Evolutionary conservation across 2,329 filamentous ascomycete genomes (phyloP), one percentile per base, ranked within the genome.

Genomic region (Didymella segeticola): DNA sequence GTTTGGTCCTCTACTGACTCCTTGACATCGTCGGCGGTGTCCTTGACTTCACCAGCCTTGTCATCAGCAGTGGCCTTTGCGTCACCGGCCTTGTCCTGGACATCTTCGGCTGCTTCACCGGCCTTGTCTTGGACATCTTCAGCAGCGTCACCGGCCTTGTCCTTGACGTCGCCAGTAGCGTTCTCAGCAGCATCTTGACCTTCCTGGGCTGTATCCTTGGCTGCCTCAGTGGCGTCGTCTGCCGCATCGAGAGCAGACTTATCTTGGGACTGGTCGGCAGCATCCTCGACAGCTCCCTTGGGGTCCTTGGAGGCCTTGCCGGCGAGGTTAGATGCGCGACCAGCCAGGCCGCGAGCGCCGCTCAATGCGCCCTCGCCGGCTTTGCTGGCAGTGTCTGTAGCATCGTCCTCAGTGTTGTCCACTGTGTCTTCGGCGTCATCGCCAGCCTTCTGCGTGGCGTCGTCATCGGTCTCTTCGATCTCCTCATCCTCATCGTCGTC

Each of bases 331-430:
- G 74, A 75, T 29, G 78, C 79, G 62, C 78, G 77, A 56, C 75
- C 77, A 60, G 79, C 77, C 19, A 80, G 74, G 50, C 77, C 77
- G 43, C 78, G 75, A 31, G 78, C 78, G 53, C 76, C 76, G 54
- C 73, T 76, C 59, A 79, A 55, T 14, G 78, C 70, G 48, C 77
- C 75, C 38, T 74, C 69, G 41, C 68, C 70, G 23, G 67, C 57
- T 57, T 74, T 60, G 60, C 76, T 65, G 41, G 69, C 67, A 42
- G 60, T 66, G 17, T 74, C 72, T 20, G 71, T 68, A 17, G 72
- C 69, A 19, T 75, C 67, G 53, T 80, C 79, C 25, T 75, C 74
- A 6, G 64, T 67, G 56, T 78, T 76, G 20, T 74, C 72, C 36
- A 69, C 67, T 20, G 70, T 72, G 43, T 77, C 74, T 48, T 77